Evolutionary conservation across 176 grass and related monocot genomes (phyloP).

Genomic region (Aegilops bicornis): DNA sequence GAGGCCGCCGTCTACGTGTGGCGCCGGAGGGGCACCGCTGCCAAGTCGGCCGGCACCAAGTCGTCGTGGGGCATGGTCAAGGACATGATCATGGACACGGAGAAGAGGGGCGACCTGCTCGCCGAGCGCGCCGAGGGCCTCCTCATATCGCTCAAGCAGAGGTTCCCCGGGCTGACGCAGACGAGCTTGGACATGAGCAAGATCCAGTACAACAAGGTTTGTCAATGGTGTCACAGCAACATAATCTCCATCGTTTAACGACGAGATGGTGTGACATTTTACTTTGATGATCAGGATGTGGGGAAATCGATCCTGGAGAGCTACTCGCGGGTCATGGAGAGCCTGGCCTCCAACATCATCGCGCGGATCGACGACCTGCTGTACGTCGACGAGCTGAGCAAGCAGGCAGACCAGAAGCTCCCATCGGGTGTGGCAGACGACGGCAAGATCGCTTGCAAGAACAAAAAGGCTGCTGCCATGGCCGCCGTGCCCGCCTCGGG

Average conservation of each 20-base stretch:
- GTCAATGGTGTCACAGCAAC: not conserved
- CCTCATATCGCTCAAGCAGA: constrained; percentile 66
- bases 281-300: constrained; percentile 48
- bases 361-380: constrained; percentile 74
- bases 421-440: not conserved
- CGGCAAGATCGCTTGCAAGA: constrained; percentile 14
- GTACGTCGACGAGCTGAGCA: constrained; percentile 52
- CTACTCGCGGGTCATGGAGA: constrained; percentile 83
- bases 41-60: constrained; percentile 21
- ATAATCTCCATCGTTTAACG: not conserved
- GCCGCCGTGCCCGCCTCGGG: constrained; percentile 52
- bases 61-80: constrained; percentile 68
- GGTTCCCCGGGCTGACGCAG: constrained; percentile 73
- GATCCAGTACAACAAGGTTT: constrained; percentile 75
- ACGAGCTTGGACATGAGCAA: constrained; percentile 76
- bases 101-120: constrained; percentile 51
- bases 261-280: not conserved
- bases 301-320: constrained; percentile 79
- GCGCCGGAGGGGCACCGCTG: constrained; percentile 37
- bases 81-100: constrained; percentile 66
- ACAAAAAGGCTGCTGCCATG: not conserved
- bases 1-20: constrained; percentile 73
- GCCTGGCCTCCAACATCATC: constrained; percentile 71
- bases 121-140: constrained; percentile 68
- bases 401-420: constrained; percentile 34